phyloP scores from a whole-genome alignment of 2,329 filamentous ascomycete genomes.

The Aschersonia sp. region DNA sequence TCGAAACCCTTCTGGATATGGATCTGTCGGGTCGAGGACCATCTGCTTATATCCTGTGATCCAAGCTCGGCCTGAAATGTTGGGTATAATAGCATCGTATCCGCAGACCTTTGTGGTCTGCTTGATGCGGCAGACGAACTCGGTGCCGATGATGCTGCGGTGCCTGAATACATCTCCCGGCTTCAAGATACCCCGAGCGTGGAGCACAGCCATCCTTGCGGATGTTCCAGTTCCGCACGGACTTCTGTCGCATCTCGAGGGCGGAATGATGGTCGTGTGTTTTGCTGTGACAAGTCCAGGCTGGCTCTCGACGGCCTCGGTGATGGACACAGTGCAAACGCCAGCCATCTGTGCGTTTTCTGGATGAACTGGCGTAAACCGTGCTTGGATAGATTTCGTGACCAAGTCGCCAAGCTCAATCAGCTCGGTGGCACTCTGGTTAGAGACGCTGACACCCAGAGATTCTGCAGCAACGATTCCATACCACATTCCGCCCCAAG shows the following conservation, averaged over 20 bases:
- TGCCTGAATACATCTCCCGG: slow-evolving; percentile 22
- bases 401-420: slow-evolving; percentile 27
- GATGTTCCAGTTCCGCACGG: slow-evolving; percentile 30
- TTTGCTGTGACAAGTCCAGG: slow-evolving; percentile 13
- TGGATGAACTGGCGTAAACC: slow-evolving; percentile 24
- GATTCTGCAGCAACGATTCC: slow-evolving; percentile 23
- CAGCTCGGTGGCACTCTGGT: slow-evolving; percentile 17
- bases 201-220: slow-evolving; percentile 26
- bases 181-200: slow-evolving; percentile 22
- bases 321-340: slow-evolving; percentile 23
- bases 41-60: slow-evolving; percentile 28
- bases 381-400: slow-evolving; percentile 20
- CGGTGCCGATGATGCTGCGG: slow-evolving; percentile 25
- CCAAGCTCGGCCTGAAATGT: slow-evolving; percentile 28
- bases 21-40: slow-evolving; percentile 27
- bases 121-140: slow-evolving; percentile 23
- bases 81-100: slow-evolving; percentile 23
- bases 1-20: slow-evolving; percentile 23
- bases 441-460: slow-evolving; percentile 19
- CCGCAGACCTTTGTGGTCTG: slow-evolving; percentile 21
- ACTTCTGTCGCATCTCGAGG: slow-evolving; percentile 29
- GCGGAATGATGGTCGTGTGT: slow-evolving; percentile 28
- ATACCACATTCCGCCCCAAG: slow-evolving; percentile 31
- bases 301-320: slow-evolving; percentile 15
- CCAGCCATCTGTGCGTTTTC: slow-evolving; percentile 25